Evolutionary conservation across 257 asterid species (phyloP).

Genomic region (Salvia rosmarinus): DNA sequence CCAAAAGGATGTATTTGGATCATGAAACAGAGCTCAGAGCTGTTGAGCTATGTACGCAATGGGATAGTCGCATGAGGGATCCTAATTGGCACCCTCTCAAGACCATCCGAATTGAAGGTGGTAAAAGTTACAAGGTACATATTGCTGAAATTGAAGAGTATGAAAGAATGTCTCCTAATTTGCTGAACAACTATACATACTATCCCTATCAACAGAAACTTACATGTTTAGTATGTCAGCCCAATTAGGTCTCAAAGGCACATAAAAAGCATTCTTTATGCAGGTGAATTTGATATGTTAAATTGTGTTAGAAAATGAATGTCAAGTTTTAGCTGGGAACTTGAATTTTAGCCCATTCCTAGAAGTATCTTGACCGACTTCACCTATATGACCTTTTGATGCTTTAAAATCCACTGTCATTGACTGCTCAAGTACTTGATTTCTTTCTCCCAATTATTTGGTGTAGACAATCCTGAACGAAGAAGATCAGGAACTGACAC

Average conservation of each 20-base stretch:
- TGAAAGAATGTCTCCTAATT: no score
- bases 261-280: no score
- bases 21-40: slow-evolving; percentile 48
- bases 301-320: no score
- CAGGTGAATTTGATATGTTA: no score
- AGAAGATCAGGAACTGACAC: slow-evolving; percentile 53
- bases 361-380: background rate
- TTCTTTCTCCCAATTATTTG: slow-evolving; percentile 5
- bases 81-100: slow-evolving; percentile 21
- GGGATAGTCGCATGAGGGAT: slow-evolving; percentile 72
- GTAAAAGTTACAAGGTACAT: no score
- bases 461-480: slow-evolving; percentile 51
- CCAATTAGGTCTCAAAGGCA: no score
- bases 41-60: slow-evolving; percentile 56
- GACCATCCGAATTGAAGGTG: no score
- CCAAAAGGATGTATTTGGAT: slow-evolving; percentile 50
- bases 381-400: background rate
- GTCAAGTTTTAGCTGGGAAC: no score
- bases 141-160: no score
- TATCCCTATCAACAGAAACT: no score
- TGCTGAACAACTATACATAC: no score
- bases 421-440: background rate
- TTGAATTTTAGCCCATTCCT: background rate
- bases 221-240: no score
- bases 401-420: background rate